Evolutionary conservation across 345 rosid species (phyloP), one percentile per base, ranked within the genome.

Genomic region (Microthlaspi erraticum): DNA sequence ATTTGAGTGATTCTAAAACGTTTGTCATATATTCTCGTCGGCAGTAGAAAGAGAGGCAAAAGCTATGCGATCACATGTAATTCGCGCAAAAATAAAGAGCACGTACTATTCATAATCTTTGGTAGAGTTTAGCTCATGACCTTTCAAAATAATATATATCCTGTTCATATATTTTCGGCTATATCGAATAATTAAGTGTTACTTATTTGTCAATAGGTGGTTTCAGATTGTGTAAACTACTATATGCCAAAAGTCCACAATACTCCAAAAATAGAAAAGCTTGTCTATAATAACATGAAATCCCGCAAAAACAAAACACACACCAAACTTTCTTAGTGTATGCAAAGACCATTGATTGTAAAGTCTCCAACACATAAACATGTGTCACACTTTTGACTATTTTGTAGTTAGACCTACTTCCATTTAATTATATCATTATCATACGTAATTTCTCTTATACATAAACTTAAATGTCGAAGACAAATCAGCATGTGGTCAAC

Each of bases 401-500:
- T 52, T 62, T 32, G 68, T 53, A 61, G 53, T 51, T 71, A 39
- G 29, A 71, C 45, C 68, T 52, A 61, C 43, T 42, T 33, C 20
- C 5, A 16, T 61, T 61, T 31, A 42, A 32, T 31, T 18, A 52
- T 51, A 42, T 20, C 8, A 1, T n/a, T 36, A 55, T 53, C 68
- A 34, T 10, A 64, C 53, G 36, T 55, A 4, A 26, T 39, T n/a
- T n/a, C n/a, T n/a, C n/a, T n/a, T n/a, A n/a, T n/a, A 46, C 60
- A 60, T 49, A 49, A 39, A 39, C 46, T 10, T 11, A 62, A 51
- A 9, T 36, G 18, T 39, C 36, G 2, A 66, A 66, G 73, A 74
- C 68, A 74, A 74, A 74, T 49, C 42, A 59, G 71, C 71, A 56
- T 65, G 71, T 73, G 52, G 42, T 50, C 29, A 7, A 31, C 66